phyloP scores from a whole-genome alignment of 257 asterid genomes.

The Thymus mandschuricus region DNA sequence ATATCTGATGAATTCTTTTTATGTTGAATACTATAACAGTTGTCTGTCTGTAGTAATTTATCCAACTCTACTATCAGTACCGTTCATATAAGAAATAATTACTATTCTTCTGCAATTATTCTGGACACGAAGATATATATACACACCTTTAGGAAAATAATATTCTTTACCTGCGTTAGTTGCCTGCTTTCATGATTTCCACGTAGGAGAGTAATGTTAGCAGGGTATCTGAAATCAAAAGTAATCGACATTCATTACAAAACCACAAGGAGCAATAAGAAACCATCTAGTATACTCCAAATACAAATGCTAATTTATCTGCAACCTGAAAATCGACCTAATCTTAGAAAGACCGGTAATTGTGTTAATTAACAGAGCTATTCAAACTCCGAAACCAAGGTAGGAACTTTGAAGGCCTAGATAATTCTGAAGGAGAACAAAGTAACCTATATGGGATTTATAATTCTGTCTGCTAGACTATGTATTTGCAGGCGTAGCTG shows the following conservation, averaged over 20 bases:
- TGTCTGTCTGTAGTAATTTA: constrained; percentile 5
- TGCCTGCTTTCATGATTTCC: constrained; percentile 99
- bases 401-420: neutral
- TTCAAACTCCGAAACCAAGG: neutral
- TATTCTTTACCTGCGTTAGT: constrained; percentile 74
- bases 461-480: neutral
- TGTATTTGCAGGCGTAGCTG: neutral
- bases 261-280: constrained; percentile 27
- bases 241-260: constrained; percentile 20
- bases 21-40: constrained; percentile 12
- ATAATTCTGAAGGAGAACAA: constrained; percentile 4
- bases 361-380: neutral
- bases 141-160: constrained; percentile 3
- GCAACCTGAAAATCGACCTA: constrained; percentile 13
- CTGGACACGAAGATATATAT: neutral
- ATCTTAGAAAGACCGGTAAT: neutral
- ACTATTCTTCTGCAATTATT: neutral
- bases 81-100: constrained; percentile 17
- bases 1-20: constrained; percentile 8
- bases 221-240: constrained; percentile 73
- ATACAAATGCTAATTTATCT: neutral
- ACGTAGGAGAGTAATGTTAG: constrained; percentile 92
- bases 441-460: neutral
- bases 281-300: constrained; percentile 23
- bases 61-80: neutral